These are phyloP conservation scores for Heritiera fomes DNA, from an alignment of 345 rosid genomes.

Conservation along the genomic window DNA sequence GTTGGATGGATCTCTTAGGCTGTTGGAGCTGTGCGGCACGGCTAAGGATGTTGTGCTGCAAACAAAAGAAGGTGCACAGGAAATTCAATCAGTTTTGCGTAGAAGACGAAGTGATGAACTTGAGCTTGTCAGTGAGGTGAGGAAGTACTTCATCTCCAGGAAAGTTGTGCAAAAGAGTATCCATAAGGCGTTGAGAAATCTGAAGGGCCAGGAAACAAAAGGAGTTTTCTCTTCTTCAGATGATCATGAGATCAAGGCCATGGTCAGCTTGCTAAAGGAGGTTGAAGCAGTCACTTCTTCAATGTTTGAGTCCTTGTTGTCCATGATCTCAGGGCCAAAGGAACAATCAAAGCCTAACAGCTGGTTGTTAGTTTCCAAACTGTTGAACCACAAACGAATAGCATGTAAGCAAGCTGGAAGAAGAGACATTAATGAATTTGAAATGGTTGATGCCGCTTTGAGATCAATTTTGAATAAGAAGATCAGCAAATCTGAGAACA, in stretches of 20 bases:
- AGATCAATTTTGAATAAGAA: too few species aligned
- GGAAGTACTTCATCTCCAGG: conserved; percentile 19
- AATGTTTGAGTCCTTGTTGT: too few species aligned
- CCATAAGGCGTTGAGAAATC: conserved; percentile 11
- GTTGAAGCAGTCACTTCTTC: too few species aligned
- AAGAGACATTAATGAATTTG: too few species aligned
- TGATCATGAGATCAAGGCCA: too few species aligned
- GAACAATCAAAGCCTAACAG: neutral
- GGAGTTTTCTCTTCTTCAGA: neutral
- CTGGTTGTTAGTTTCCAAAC: too few species aligned
- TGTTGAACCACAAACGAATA: too few species aligned
- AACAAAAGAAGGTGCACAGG: conserved; percentile 29
- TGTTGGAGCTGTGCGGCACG: conserved; percentile 35
- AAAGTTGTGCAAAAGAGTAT: conserved; percentile 24
- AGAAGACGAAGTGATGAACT: neutral
- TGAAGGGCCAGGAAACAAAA: conserved; percentile 16
- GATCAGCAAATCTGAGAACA: too few species aligned
- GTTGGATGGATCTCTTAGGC: conserved; percentile 36
- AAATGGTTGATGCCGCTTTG: too few species aligned
- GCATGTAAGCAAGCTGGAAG: too few species aligned
- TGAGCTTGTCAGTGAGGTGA: conserved; percentile 16
- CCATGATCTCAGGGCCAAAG: too few species aligned
- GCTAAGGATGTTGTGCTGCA: conserved; percentile 36
- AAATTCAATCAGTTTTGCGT: conserved; percentile 31
- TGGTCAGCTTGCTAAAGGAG: too few species aligned